Conservation (phyloP, 176 grass and related monocot genomes). For the Cocos nucifera region DNA sequence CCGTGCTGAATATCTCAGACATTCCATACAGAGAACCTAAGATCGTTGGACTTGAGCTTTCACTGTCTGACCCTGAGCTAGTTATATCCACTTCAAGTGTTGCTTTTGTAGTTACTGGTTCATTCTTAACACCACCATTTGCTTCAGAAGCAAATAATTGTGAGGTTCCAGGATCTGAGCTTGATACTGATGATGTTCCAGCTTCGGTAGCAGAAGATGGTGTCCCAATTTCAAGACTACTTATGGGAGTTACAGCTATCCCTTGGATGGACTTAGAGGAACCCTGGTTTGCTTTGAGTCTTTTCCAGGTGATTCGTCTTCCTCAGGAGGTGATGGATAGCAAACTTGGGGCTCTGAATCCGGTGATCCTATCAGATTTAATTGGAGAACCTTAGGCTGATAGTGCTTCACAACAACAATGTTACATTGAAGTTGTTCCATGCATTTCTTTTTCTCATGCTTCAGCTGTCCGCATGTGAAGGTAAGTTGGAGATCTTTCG, state of each 20-base stretch:
- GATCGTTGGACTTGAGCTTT: constrained; percentile 47
- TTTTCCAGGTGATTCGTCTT: constrained; percentile 30
- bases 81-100: constrained; percentile 37
- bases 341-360: constrained; percentile 43
- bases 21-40: constrained; percentile 71
- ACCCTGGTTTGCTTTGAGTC: constrained; percentile 34
- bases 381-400: constrained; percentile 87
- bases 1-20: constrained; percentile 42
- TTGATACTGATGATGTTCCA: constrained; percentile 86
- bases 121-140: constrained; percentile 51
- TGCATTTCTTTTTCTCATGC: constrained; percentile 80
- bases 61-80: constrained; percentile 79
- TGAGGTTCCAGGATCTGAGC: constrained; percentile 86
- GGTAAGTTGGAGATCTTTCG: too few species aligned
- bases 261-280: constrained; percentile 45
- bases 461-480: constrained; percentile 55
- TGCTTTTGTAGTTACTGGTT: constrained; percentile 31
- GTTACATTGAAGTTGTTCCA: constrained; percentile 94
- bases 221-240: constrained; percentile 69
- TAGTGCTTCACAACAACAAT: constrained; percentile 98
- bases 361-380: constrained; percentile 82
- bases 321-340: constrained; percentile 20
- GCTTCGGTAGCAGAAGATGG: constrained; percentile 76
- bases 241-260: constrained; percentile 73
- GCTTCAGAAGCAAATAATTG: constrained; percentile 63